Conservation (phyloP, 345 rosid species). For the Eutrema japonicum region DNA sequence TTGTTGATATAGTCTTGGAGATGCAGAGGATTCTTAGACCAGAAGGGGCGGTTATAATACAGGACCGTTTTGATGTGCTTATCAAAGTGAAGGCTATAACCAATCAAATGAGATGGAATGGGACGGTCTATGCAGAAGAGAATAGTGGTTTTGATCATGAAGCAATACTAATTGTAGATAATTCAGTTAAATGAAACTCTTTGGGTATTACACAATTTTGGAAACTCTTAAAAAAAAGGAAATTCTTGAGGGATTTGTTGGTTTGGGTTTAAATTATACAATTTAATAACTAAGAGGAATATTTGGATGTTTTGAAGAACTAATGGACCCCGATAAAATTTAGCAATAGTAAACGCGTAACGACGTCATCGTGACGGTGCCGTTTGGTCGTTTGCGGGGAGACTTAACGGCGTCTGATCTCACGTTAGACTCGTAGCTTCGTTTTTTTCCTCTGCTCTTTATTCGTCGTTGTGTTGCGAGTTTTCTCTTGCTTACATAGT, state of each 20-base stretch:
- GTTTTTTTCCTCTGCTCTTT: neutral
- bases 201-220: neutral
- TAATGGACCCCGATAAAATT: neutral
- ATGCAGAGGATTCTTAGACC: slow-evolving; percentile 69
- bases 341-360: slow-evolving; percentile 12
- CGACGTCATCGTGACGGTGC: slow-evolving; percentile 32
- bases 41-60: slow-evolving; percentile 55
- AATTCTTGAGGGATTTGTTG: neutral
- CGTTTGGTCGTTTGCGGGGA: slow-evolving; percentile 4
- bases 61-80: slow-evolving; percentile 57
- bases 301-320: neutral
- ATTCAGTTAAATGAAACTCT: slow-evolving; percentile 31
- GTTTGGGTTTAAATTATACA: neutral
- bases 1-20: slow-evolving; percentile 61
- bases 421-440: slow-evolving; percentile 11
- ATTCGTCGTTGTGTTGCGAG: slow-evolving; percentile 3
- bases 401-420: slow-evolving; percentile 35
- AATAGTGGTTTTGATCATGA: slow-evolving; percentile 52
- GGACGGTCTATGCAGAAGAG: slow-evolving; percentile 47
- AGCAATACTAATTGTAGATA: slow-evolving; percentile 51
- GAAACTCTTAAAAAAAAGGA: neutral
- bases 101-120: slow-evolving; percentile 57
- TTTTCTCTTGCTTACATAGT: neutral
- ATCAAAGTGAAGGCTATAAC: slow-evolving; percentile 51
- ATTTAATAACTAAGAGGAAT: neutral